Evolutionary conservation across 208 protist genomes (phyloP).

Genomic region (Leishmania tropica): DNA sequence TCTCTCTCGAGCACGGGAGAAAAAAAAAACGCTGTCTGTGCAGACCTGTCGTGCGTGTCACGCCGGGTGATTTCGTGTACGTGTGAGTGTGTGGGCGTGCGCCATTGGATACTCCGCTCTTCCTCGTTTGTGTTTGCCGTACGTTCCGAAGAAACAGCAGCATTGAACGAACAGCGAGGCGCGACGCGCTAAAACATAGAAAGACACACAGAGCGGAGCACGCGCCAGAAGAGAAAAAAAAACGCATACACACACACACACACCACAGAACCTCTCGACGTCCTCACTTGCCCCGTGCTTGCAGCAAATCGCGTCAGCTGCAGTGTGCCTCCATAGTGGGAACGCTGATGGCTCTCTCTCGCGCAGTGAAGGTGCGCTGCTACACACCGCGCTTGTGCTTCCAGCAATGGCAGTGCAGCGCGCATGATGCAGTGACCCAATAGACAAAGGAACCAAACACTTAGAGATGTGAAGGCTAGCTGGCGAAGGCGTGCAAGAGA

Average conservation of each 20-base stretch:
- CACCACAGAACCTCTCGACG: background rate
- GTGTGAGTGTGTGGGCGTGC: background rate
- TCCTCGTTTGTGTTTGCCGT: background rate
- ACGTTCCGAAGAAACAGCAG: background rate
- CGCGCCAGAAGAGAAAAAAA: background rate
- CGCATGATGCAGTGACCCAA: background rate
- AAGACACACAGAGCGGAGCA: background rate
- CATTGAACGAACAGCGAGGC: background rate
- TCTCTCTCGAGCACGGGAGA: background rate
- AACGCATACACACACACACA: background rate
- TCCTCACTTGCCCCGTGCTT: background rate
- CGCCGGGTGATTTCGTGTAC: background rate
- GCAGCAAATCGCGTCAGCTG: background rate
- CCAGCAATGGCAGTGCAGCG: background rate
- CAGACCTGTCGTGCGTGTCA: background rate
- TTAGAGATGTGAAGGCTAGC: background rate
- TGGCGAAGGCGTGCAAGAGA: background rate
- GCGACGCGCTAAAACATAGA: background rate
- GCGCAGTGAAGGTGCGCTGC: background rate
- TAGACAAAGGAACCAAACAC: background rate
- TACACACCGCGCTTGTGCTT: background rate
- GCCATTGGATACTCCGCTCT: background rate
- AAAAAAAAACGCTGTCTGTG: background rate
- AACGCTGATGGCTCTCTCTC: background rate
- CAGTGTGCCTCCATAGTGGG: background rate